Base-by-base conservation (phyloP, 495 filamentous ascomycete genomes). In the Penicillium macrosclerotiorum region DNA sequence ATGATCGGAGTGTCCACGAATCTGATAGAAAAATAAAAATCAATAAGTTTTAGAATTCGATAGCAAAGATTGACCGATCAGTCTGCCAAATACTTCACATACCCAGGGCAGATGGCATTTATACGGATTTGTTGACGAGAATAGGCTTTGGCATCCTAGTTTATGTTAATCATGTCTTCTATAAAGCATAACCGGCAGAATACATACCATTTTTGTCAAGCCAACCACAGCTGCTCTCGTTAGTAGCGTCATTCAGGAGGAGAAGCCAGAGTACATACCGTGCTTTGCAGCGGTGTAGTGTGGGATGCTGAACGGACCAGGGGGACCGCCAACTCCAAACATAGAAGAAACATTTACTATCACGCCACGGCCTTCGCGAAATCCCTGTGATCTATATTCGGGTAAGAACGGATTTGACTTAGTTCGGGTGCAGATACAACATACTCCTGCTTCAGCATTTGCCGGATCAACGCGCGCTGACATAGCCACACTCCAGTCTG, bases 31-130 rank as follows among this genome's bases (percentile, higher is more conserved):
- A n/a, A n/a, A n/a, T n/a, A n/a, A n/a, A n/a, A n/a, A n/a, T n/a
- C n/a, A n/a, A n/a, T n/a, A n/a, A n/a, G n/a, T n/a, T n/a, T n/a
- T n/a, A n/a, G n/a, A 5, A 6, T n/a, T n/a, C 4, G 4, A n/a
- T 13, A 12, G 11, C 18, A 42, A 12, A 20, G 18, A 22, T n/a
- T n/a, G n/a, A n/a, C n/a, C n/a, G n/a, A n/a, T n/a, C n/a, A n/a
- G n/a, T n/a, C n/a, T n/a, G n/a, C n/a, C n/a, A n/a, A n/a, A n/a
- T n/a, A n/a, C n/a, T n/a, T n/a, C 17, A n/a, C 44, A 14, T 50
- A 63, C 60, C 73, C 73, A 3, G 71, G 70, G 36, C 73, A 77
- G 14, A 77, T 66, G 2, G 72, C 73, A 48, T 77, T 78, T 49
- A 78, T 74, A 23, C 73, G 63, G 23, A 78, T 76, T 16, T 71